These are phyloP conservation scores for Neovahlkampfia damariscottae DNA, from an alignment of 78 protist species.

Conservation along the genomic window DNA sequence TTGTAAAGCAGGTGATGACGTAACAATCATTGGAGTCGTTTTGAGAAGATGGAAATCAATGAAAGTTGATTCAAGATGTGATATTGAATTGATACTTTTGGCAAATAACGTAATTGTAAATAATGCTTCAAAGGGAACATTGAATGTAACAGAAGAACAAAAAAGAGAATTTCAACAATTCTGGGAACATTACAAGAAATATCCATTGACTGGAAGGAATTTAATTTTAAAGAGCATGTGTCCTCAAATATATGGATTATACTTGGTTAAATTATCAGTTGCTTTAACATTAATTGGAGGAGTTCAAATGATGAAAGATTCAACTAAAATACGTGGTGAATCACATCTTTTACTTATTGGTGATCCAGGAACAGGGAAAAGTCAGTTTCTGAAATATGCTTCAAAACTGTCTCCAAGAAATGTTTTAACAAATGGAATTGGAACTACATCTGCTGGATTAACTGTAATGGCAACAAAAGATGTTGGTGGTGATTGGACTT, in stretches of 20 bases:
- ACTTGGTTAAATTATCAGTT: conserved; percentile 74
- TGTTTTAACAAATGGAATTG: conserved; percentile 91
- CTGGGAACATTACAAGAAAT: conserved; percentile 39
- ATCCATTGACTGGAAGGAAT: conserved; percentile 31
- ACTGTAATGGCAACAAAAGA: conserved; percentile 66
- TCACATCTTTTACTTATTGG: conserved; percentile 91
- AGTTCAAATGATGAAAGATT: neutral
- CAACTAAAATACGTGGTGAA: conserved; percentile 71
- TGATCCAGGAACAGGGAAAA: conserved; percentile 88
- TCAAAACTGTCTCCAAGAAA: conserved; percentile 62
- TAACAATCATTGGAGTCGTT: conserved; percentile 25
- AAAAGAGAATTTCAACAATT: conserved; percentile 28
- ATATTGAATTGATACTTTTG: conserved; percentile 50
- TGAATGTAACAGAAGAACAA: conserved; percentile 34
- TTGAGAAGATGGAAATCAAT: neutral
- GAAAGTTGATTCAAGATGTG: conserved; percentile 7
- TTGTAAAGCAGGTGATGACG: conserved; percentile 86
- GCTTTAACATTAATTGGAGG: conserved; percentile 81
- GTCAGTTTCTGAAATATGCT: conserved; percentile 78
- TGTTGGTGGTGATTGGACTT: conserved; percentile 41
- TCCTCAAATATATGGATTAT: conserved; percentile 61
- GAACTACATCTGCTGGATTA: conserved; percentile 75
- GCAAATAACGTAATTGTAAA: conserved; percentile 46
- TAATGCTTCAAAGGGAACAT: conserved; percentile 28
- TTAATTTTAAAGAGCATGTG: conserved; percentile 35